These are phyloP conservation scores for Diospyros kaki DNA, from an alignment of 148 eudicot species.

Conservation along the genomic window DNA sequence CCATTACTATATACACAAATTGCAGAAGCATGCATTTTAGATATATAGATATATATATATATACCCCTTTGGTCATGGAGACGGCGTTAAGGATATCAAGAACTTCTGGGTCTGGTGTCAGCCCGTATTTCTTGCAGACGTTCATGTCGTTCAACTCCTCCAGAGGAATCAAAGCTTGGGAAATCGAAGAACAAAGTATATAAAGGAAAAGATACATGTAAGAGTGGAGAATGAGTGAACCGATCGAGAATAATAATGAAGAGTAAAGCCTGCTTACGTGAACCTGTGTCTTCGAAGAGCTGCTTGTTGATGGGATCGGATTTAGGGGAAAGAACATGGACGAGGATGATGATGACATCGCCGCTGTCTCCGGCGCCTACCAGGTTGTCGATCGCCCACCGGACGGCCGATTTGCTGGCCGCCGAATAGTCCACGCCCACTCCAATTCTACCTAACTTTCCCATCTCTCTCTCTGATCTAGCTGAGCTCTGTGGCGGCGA, in stretches of 20 bases:
- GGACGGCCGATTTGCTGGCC: conserved; percentile 43
- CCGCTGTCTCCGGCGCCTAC: conserved; percentile 21
- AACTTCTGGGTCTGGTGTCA: conserved; percentile 40
- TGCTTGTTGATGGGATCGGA: conserved; percentile 41
- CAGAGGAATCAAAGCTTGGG: conserved; percentile 42
- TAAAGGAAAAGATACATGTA: not conserved
- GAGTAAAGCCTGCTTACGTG: conserved; percentile 27
- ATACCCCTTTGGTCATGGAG: conserved; percentile 30
- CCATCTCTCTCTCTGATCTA: conserved; percentile 18
- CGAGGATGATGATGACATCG: conserved; percentile 24
- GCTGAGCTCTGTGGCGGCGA: not conserved
- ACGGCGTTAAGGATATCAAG: conserved; percentile 38
- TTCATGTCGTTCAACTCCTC: conserved; percentile 35
- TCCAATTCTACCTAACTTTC: conserved; percentile 32
- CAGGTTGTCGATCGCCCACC: conserved; percentile 44
- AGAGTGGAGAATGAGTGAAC: not conserved
- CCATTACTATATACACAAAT: not conserved
- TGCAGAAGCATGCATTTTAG: not conserved
- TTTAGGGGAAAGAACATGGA: conserved; percentile 44
- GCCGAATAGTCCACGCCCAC: conserved; percentile 49
- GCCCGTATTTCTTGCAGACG: conserved; percentile 44
- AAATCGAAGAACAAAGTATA: not conserved
- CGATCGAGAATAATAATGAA: not conserved
- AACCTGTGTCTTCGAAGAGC: conserved; percentile 48
- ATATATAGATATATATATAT: not conserved